Conservation (phyloP, 202 grass and related monocot species). For the Dendrocalamus latiflorus region DNA sequence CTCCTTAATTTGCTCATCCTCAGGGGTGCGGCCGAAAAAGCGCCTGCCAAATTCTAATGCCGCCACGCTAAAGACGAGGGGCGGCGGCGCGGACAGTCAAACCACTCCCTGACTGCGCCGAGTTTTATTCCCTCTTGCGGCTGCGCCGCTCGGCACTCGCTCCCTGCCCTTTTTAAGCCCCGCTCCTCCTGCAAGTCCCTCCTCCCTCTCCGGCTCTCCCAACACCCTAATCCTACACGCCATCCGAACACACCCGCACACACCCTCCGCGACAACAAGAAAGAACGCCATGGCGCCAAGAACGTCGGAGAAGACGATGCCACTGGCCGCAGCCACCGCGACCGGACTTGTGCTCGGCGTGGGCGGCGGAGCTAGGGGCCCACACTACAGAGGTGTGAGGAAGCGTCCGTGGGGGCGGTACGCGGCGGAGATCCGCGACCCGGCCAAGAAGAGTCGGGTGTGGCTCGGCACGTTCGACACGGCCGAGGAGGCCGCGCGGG, state of each 20-base stretch:
- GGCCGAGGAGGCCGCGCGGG: conserved; percentile 69
- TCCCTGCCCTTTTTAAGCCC: conserved; percentile 31
- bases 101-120: conserved; percentile 46
- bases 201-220: not conserved
- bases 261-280: not conserved
- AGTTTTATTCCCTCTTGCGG: conserved; percentile 45
- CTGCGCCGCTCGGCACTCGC: conserved; percentile 53
- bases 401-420: conserved; percentile 76
- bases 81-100: conserved; percentile 52
- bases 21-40: not conserved
- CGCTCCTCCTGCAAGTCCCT: conserved; percentile 21
- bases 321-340: not conserved
- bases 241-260: not conserved
- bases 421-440: conserved; percentile 84
- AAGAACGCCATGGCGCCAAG: conserved; percentile 31
- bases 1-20: not conserved
- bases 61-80: conserved; percentile 54
- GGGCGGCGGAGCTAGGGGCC: not conserved
- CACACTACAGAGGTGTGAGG: conserved; percentile 61
- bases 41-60: not conserved
- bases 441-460: conserved; percentile 73
- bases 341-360: conserved; percentile 25
- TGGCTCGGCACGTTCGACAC: conserved; percentile 88
- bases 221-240: conserved; percentile 8
- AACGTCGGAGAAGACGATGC: conserved; percentile 39